Evolutionary conservation across 129 eudicot species (phyloP).

Genomic region (Flaveria brownii): DNA sequence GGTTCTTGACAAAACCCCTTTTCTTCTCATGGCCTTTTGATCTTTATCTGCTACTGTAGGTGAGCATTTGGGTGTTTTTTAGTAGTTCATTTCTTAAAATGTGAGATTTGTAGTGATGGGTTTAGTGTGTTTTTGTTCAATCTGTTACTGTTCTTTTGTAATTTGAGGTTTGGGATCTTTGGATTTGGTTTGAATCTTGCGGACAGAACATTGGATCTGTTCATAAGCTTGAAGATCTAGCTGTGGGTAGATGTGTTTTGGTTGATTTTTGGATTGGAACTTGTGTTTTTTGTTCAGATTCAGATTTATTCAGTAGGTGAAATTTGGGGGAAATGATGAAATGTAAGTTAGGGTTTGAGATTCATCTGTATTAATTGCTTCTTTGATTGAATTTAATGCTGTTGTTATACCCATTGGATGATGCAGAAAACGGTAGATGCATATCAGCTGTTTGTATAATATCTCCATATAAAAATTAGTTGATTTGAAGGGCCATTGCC

Average conservation of each 20-base stretch:
- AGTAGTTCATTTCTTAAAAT: conserved; percentile 16
- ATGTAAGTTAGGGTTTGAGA: conserved; percentile 32
- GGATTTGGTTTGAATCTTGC: conserved; percentile 29
- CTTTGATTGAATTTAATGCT: conserved; percentile 19
- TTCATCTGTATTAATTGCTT: background rate
- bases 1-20: conserved; percentile 31
- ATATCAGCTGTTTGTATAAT: conserved; percentile 1
- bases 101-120: conserved; percentile 26
- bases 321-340: conserved; percentile 20
- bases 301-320: conserved; percentile 16
- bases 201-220: conserved; percentile 49
- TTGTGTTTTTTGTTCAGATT: conserved; percentile 24
- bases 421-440: conserved; percentile 19
- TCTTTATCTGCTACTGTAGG: conserved; percentile 38
- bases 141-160: background rate
- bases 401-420: conserved; percentile 18
- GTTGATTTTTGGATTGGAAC: background rate
- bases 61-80: conserved; percentile 25
- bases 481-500: conserved; percentile 5
- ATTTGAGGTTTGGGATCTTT: conserved; percentile 22
- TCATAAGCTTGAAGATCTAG: conserved; percentile 52
- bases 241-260: conserved; percentile 19
- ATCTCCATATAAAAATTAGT: conserved; percentile 3
- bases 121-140: conserved; percentile 11
- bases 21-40: conserved; percentile 34